Evolutionary conservation across 495 filamentous ascomycete species (phyloP), one percentile per base, ranked within the genome.

Genomic region (Cercophora newfieldiana): DNA sequence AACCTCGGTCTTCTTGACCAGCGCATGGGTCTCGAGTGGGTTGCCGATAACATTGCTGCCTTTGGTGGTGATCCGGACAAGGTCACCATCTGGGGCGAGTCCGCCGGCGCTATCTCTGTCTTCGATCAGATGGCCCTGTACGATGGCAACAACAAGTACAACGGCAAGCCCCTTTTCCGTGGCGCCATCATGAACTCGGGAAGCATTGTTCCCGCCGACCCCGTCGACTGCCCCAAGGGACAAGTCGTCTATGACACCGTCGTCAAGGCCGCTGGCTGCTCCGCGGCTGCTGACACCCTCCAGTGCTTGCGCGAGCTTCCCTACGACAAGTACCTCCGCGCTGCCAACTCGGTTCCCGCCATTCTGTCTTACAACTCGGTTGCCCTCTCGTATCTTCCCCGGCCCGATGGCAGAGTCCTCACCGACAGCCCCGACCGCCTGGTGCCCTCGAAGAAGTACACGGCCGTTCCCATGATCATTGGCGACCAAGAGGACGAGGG

Each of bases 41-140:
- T 90, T 0, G 80, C 85, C 29, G 82, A 85, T 65, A 91, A 91
- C 68, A 89, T 91, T 57, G 82, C 76, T 44, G 83, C 78, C 1
- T 92, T 92, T 62, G 90, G 89, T 54, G 90, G 89, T 31, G 86
- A 91, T 69, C 82, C 88, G 3, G 71, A 77, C 19, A 84, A 82
- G 65, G 89, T 91, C 16, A 91, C 88, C 19, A 88, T 91, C 60
- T 91, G 88, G 85, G 90, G 89, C 48, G 87, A 91, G 70, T 90
- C 86, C 2, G 89, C 90, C 1, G 91, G 90, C 4, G 80, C 87
- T 16, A 91, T 90, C 66, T 90, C 88, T 6, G 89, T 92, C 21
- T 83, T 87, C 50, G 82, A 90, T 70, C 90, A 91, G 64, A 89
- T 90, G 83, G 75, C 83, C 3, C 75, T 91, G 21, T 90, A 90